Evolutionary conservation across 139 green algal species (phyloP).

Genomic region (Dunaliella primolecta): DNA sequence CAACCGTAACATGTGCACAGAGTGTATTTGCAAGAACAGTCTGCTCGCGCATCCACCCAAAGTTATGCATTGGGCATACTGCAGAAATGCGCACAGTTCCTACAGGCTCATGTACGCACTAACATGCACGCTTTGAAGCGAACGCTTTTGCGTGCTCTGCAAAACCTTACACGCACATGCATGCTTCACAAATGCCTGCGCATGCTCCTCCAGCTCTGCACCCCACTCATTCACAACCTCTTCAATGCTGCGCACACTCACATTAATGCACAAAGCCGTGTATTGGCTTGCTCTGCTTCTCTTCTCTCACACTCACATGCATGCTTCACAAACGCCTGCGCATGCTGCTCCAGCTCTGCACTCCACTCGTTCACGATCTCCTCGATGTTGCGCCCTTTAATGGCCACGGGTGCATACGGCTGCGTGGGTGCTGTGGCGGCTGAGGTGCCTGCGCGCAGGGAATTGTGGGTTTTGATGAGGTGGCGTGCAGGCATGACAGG

Average conservation of each 20-base stretch:
- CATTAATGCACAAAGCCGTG: too few species aligned
- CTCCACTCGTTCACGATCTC: conserved; percentile 50
- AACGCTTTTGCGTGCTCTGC: background rate
- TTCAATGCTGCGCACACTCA: too few species aligned
- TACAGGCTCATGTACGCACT: too few species aligned
- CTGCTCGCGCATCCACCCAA: too few species aligned
- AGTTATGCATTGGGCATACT: too few species aligned
- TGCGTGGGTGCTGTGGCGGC: background rate
- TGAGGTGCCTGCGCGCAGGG: background rate
- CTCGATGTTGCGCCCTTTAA: conserved; percentile 24
- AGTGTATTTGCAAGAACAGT: too few species aligned
- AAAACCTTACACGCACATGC: conserved; percentile 28
- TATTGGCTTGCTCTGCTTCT: background rate
- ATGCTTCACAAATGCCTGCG: conserved; percentile 67
- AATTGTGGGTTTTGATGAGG: too few species aligned
- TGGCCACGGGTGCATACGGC: background rate
- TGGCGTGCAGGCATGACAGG: too few species aligned
- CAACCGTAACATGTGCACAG: too few species aligned
- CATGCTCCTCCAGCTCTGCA: conserved; percentile 71
- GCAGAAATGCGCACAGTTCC: too few species aligned
- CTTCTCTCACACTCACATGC: conserved; percentile 32
- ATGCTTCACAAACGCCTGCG: conserved; percentile 74
- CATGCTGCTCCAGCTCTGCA: conserved; percentile 78
- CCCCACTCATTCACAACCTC: too few species aligned
- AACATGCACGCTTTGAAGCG: background rate